Evolutionary conservation across 1,284 basidiomycete species (phyloP).

Genomic region (Cystobasidium slooffiae): DNA sequence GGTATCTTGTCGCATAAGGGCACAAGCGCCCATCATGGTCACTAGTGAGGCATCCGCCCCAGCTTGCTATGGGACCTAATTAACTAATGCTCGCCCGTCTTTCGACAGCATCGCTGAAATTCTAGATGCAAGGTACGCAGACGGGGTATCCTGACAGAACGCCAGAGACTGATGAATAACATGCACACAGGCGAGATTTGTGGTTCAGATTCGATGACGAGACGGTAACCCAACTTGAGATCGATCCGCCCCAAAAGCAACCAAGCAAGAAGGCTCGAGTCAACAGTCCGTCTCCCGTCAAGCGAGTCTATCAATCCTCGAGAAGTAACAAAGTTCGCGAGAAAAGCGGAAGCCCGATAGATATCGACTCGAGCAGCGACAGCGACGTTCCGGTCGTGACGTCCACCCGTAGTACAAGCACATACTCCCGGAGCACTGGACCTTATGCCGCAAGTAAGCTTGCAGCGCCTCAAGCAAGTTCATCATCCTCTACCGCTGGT

Average conservation of each 20-base stretch:
- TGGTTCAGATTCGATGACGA: constrained; percentile 94
- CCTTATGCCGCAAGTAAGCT: neutral
- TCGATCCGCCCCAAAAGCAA: neutral
- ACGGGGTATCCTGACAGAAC: neutral
- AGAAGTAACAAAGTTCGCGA: neutral
- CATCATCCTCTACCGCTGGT: constrained; percentile 29
- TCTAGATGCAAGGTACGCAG: constrained; percentile 70
- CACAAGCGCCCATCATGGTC: constrained; percentile 82
- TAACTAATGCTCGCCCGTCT: neutral
- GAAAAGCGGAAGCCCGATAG: neutral
- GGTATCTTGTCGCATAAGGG: constrained; percentile 85
- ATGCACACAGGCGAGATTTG: constrained; percentile 63
- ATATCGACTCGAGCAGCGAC: constrained; percentile 1
- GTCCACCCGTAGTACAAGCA: neutral
- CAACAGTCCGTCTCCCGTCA: neutral
- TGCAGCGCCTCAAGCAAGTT: neutral
- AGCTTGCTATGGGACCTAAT: neutral
- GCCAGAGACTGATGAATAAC: no score
- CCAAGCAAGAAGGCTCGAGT: neutral
- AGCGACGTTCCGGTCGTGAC: neutral
- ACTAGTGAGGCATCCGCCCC: constrained; percentile 62
- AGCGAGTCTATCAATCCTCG: neutral
- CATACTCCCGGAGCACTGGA: neutral
- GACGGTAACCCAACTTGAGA: constrained; percentile 45
- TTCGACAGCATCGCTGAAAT: constrained; percentile 70